These are phyloP conservation scores for Aquilaria yunnanensis DNA, from an alignment of 345 rosid species.

Conservation along the genomic window DNA sequence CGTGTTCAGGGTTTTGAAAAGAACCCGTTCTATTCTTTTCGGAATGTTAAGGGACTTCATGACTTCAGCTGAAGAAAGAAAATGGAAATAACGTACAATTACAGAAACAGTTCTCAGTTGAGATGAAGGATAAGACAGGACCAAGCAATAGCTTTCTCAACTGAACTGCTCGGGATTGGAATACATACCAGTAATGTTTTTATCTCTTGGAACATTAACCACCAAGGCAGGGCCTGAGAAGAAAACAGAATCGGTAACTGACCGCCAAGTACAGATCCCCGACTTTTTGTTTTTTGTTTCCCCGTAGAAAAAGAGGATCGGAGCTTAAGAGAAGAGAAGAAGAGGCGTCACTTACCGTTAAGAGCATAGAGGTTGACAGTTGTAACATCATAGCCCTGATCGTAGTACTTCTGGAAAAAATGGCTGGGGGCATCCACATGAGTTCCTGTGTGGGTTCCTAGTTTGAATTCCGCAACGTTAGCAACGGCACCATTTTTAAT, in stretches of 20 bases:
- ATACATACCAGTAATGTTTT: conserved; percentile 43
- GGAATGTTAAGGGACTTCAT: conserved; percentile 57
- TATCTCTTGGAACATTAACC: conserved; percentile 32
- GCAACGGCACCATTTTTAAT: conserved; percentile 39
- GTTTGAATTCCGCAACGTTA: conserved; percentile 29
- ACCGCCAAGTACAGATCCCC: not conserved
- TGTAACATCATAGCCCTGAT: conserved; percentile 41
- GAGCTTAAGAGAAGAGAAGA: not conserved
- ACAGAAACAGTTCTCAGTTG: not conserved
- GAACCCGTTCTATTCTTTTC: conserved; percentile 50
- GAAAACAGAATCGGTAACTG: not conserved
- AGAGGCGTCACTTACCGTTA: conserved; percentile 10
- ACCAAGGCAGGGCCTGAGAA: conserved; percentile 24
- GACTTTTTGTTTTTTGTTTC: too few relatives aligned
- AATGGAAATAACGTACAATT: not conserved
- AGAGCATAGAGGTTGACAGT: conserved; percentile 39
- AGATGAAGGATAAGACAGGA: not conserved
- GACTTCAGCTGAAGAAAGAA: conserved; percentile 40
- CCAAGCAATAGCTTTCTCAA: not conserved
- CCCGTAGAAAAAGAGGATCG: not conserved
- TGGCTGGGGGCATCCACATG: conserved; percentile 56
- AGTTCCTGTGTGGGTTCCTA: conserved; percentile 42
- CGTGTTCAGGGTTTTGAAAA: conserved; percentile 66
- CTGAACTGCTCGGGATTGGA: not conserved
- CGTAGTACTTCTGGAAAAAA: conserved; percentile 33